These are phyloP conservation scores for Metrosideros polymorpha DNA, from an alignment of 441 rosid genomes.

Conservation along the genomic window DNA sequence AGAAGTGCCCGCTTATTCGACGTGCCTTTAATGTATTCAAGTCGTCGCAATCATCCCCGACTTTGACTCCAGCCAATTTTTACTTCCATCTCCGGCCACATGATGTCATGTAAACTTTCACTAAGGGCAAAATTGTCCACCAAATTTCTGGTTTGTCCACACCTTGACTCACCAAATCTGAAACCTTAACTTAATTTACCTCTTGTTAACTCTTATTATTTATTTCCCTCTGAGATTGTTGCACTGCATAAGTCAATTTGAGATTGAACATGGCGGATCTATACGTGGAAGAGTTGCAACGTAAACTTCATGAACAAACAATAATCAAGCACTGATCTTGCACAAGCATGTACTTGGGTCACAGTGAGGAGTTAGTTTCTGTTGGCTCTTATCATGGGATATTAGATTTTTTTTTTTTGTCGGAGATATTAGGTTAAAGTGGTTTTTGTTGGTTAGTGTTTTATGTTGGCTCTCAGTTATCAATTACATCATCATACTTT, in stretches of 20 bases:
- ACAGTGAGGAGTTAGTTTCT: not conserved
- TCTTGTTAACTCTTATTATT: not conserved
- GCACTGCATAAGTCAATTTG: not conserved
- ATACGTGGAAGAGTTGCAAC: not conserved
- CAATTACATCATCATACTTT: not conserved
- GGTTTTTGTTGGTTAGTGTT: not conserved
- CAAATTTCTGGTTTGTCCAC: not conserved
- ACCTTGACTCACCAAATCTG: not conserved
- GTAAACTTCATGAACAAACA: not conserved
- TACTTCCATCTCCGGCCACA: too few relatives aligned
- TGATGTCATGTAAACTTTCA: not conserved
- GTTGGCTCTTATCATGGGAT: not conserved
- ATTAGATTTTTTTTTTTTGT: too few relatives aligned
- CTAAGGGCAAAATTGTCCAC: not conserved
- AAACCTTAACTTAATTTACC: not conserved
- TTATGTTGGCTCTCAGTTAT: not conserved
- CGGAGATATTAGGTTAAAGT: not conserved
- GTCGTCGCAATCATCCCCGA: not conserved
- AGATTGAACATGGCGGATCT: not conserved
- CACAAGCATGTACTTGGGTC: not conserved
- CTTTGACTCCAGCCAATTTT: not conserved
- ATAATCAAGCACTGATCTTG: too few relatives aligned
- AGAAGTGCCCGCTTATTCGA: too few relatives aligned
- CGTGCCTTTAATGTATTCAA: too few relatives aligned
- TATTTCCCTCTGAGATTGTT: not conserved